Base-by-base conservation (phyloP, 2,329 filamentous ascomycete genomes). In the Diaporthe ampelina region DNA sequence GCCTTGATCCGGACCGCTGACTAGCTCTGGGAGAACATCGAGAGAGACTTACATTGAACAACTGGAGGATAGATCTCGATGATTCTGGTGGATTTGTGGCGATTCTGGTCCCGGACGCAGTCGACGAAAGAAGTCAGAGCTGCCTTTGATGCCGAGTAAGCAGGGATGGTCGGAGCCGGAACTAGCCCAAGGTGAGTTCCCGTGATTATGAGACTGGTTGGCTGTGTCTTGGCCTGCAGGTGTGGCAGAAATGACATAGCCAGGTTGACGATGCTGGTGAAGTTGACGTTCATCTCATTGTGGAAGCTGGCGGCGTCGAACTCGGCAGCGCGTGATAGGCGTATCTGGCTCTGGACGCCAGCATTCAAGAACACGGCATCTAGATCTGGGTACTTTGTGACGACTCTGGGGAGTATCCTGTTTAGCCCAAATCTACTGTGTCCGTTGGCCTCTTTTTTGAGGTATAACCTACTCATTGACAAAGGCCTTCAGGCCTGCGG, bases 61-160 rank as follows among this genome's bases (percentile, higher is more conserved):
- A 77, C 73, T 32, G 77, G 78, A 69, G 84, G 82, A 29, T 81
- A 83, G 13, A 87, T 75, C 75, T 88, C 84, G 40, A 86, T 79
- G 5, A 87, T 79, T 48, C 71, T 70, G 45, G 74, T 77, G 29
- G 70, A 57, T 58, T 82, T 82, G n/a, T 84, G 78, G 2, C 78
- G 76, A 13, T 79, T 81, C 72, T 77, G 75, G 17, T 80, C 77
- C 7, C 79, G 79, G 24, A 88, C 79, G 72, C 86, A 83, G 52
- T 85, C 78, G 7, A 83, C 78, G 73, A 85, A 87, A 4, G 81
- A 78, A 61, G 85, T 83, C 43, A 87, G 76, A 0, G 86, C 86
- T 0, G 85, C 84, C 76, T 87, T 88, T 10, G 84, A 84, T 1
- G 85, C 84, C 4, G 81, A 86, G 78, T 87, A 88, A 0, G 82